These are phyloP conservation scores for Penicillium rolfsii DNA, from an alignment of 2,329 filamentous ascomycete species.

Conservation along the genomic window DNA sequence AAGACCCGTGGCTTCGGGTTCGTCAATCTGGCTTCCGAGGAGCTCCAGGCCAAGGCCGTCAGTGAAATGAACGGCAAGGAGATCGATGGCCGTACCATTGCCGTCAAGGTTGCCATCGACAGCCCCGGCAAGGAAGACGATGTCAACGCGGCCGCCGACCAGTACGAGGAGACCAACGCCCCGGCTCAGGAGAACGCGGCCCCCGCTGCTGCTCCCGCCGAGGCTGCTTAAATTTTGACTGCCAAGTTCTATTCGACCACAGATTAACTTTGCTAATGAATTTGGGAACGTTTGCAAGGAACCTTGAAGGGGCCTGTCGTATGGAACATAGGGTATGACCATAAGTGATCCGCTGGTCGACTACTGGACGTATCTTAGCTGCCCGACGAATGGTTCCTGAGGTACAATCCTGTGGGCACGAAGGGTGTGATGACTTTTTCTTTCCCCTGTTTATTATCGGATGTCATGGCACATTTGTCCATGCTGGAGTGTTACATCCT, in stretches of 20 bases:
- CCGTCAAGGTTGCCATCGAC: conserved; percentile 99
- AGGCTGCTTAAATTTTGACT: conserved; percentile 37
- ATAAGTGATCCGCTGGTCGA: conserved; percentile 19
- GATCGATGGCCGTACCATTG: conserved; percentile 97
- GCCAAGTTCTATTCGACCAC: conserved; percentile 25
- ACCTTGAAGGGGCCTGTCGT: conserved; percentile 11
- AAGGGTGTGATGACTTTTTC: conserved; percentile 30
- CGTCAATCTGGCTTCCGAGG: conserved; percentile 92
- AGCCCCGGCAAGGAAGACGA: conserved; percentile 98
- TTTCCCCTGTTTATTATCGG: conserved; percentile 25
- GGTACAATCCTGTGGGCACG: conserved; percentile 24
- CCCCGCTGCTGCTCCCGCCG: conserved; percentile 37
- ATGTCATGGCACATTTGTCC: conserved; percentile 29
- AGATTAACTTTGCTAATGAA: conserved; percentile 21
- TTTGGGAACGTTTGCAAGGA: conserved; percentile 19
- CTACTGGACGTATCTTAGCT: conserved; percentile 33
- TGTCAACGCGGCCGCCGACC: conserved; percentile 57
- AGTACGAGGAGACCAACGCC: conserved; percentile 49
- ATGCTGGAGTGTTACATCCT: conserved; percentile 28
- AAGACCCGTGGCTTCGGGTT: conserved; percentile 99
- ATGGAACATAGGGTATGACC: conserved; percentile 36
- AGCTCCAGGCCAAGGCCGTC: conserved; percentile 96
- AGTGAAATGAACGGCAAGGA: conserved; percentile 99
- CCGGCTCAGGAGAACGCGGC: conserved; percentile 47
- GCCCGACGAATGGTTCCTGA: conserved; percentile 26